Evolutionary conservation across 192 early-diverging fungal species (phyloP).

Genomic region (Hyaloraphidium curvatum): DNA sequence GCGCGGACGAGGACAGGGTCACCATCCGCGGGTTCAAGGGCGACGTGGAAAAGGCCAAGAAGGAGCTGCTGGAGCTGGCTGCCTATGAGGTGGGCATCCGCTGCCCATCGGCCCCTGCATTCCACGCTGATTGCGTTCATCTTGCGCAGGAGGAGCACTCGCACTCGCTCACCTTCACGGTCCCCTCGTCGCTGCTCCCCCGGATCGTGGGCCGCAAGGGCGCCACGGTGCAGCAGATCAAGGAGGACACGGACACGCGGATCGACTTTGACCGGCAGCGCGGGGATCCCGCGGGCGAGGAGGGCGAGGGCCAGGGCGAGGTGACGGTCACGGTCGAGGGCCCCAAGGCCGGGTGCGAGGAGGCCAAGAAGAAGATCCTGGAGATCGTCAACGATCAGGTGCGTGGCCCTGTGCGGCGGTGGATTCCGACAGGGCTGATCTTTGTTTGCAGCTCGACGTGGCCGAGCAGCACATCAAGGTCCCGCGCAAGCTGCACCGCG

Average conservation of each 20-base stretch:
- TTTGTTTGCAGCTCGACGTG: constrained; percentile 19
- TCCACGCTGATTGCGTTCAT: not conserved
- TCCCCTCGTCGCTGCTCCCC: constrained; percentile 44
- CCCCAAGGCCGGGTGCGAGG: constrained; percentile 27
- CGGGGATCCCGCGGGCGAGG: constrained; percentile 13
- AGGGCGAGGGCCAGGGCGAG: constrained; percentile 18
- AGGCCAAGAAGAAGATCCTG: constrained; percentile 34
- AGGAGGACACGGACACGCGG: constrained; percentile 42
- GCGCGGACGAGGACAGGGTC: constrained; percentile 22
- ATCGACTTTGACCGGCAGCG: constrained; percentile 44
- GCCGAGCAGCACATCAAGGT: constrained; percentile 36
- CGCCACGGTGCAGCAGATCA: constrained; percentile 49
- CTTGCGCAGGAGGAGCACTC: constrained; percentile 21
- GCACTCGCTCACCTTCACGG: constrained; percentile 35
- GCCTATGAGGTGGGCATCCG: constrained; percentile 42
- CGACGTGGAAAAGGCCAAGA: constrained; percentile 57
- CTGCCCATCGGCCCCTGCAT: not conserved
- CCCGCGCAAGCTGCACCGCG: constrained; percentile 52
- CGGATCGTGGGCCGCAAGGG: constrained; percentile 63
- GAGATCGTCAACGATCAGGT: constrained; percentile 38
- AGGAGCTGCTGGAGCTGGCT: constrained; percentile 60
- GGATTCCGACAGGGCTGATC: constrained; percentile 19
- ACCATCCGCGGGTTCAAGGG: constrained; percentile 64
- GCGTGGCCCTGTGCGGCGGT: constrained; percentile 19
- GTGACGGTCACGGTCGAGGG: constrained; percentile 34